Evolutionary conservation across 768 basidiomycete species (phyloP), one percentile per base, ranked within the genome.

Genomic region (Rhizopogon vulgaris): DNA sequence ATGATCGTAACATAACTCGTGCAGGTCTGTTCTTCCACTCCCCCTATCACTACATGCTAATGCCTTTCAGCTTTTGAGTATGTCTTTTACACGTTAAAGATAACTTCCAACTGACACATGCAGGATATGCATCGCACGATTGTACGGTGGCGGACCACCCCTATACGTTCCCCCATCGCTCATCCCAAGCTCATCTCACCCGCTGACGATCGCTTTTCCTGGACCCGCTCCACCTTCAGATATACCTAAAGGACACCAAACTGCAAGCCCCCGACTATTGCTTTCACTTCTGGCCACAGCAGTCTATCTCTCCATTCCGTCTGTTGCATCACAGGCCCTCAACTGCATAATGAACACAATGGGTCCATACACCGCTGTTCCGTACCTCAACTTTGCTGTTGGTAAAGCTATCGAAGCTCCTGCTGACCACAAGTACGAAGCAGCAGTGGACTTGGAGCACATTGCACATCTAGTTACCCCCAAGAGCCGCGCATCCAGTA

Each of bases 1-100:
- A 92, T 62, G 93, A 94, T 63, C 78, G 73, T 14, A 95, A 94
- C 62, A 94, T 95, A 63, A 91, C 91, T 7, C 77, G 92, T 58
- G 80, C 90, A 65, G 89, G 89, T 90, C 38, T 59, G 83, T 73
- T 14, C 17, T 28, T 38, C 17, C 36, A 30, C 37, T 18, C 43
- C 22, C 27, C 28, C 11, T 56, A 47, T 42, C 51, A 47, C 30
- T 45, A 46, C 15, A 52, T 45, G 61, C 61, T 42, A 4, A 46
- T 34, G 51, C 53, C 41, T 55, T 46, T 53, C 60, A 88, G 92
- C 93, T 11, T 95, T 96, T 65, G 92, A 94, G 91, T 93, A 70
- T 68, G 91, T 79, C 49, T 9, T 39, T 3, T 24, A 39, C 17
- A 30, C 40, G 42, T 1, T 17, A 15, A 14, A 17, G 24, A 25